Conservation (phyloP, 805 yeast genomes). For the Komagataella phaffii region DNA sequence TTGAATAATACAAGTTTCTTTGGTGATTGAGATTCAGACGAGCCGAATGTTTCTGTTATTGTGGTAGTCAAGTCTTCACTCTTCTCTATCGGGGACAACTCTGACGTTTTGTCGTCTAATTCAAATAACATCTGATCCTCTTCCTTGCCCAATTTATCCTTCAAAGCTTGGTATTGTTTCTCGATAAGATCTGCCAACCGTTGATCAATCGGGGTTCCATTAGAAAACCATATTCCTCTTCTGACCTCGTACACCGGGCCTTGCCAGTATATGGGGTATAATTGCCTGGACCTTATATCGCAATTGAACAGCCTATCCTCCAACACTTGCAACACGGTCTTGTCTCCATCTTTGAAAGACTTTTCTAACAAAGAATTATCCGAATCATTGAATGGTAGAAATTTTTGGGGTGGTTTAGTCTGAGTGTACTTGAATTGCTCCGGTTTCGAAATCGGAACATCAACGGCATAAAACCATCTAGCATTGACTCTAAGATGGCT, state of each 20-base stretch:
- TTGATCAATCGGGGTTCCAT: slow-evolving; percentile 19
- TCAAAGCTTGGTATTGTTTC: slow-evolving; percentile 26
- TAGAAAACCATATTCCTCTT: slow-evolving; percentile 82
- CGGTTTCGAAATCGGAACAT: slow-evolving; percentile 61
- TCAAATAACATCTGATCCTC: slow-evolving; percentile 10
- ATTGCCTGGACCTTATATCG: slow-evolving; percentile 35
- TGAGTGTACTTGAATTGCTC: slow-evolving; percentile 39
- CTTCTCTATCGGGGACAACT: slow-evolving; percentile 15
- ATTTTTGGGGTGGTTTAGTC: slow-evolving; percentile 38
- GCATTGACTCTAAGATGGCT: background rate
- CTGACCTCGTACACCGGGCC: slow-evolving; percentile 79
- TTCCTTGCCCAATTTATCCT: slow-evolving; percentile 7
- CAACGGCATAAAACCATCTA: slow-evolving; percentile 79
- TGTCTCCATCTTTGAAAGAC: slow-evolving; percentile 18
- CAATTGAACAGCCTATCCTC: slow-evolving; percentile 76
- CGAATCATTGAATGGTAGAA: slow-evolving; percentile 47
- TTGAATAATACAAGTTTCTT: slow-evolving; percentile 16
- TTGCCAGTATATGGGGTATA: slow-evolving; percentile 74
- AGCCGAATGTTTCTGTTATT: background rate
- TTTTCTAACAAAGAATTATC: slow-evolving; percentile 56
- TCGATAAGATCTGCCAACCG: slow-evolving; percentile 47
- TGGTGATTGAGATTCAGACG: background rate
- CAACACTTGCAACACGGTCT: slow-evolving; percentile 40
- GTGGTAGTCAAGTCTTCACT: slow-evolving; percentile 10
- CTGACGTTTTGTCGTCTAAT: slow-evolving; percentile 11